phyloP scores from a whole-genome alignment of 2,329 filamentous ascomycete genomes.

The Dothistroma septosporum region DNA sequence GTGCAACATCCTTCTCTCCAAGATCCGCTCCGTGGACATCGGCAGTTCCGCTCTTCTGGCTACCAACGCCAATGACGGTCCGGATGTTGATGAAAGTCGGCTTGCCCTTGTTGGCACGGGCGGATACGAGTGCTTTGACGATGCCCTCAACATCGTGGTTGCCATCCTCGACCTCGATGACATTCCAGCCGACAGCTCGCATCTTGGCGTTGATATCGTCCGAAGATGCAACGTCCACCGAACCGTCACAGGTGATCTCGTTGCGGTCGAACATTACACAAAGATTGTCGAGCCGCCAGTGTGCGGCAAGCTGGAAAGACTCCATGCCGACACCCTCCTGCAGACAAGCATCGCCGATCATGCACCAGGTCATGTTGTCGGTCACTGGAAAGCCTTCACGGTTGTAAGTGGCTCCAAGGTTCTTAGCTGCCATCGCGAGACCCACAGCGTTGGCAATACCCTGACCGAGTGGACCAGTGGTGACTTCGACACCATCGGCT shows the following conservation, averaged over 20 bases:
- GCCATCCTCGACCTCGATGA: slow-evolving; percentile 53
- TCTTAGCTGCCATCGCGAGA: slow-evolving; percentile 56
- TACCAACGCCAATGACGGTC: slow-evolving; percentile 55
- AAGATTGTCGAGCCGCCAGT: slow-evolving; percentile 54
- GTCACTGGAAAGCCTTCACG: slow-evolving; percentile 47
- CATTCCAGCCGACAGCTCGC: slow-evolving; percentile 53
- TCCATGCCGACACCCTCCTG: slow-evolving; percentile 58
- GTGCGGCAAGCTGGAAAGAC: slow-evolving; percentile 54
- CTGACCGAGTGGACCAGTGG: slow-evolving; percentile 57
- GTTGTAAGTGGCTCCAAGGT: slow-evolving; percentile 54
- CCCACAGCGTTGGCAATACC: slow-evolving; percentile 58
- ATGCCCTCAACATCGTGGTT: slow-evolving; percentile 50
- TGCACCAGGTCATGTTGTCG: slow-evolving; percentile 53
- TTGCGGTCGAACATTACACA: slow-evolving; percentile 59
- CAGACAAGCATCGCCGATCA: slow-evolving; percentile 56
- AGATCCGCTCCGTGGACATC: slow-evolving; percentile 57
- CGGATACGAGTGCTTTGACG: slow-evolving; percentile 45
- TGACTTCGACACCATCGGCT: slow-evolving; percentile 55
- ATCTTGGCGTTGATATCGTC: slow-evolving; percentile 58
- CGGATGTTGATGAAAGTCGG: slow-evolving; percentile 56
- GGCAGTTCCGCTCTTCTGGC: slow-evolving; percentile 48
- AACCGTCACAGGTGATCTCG: slow-evolving; percentile 56
- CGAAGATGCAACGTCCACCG: slow-evolving; percentile 48
- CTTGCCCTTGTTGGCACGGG: slow-evolving; percentile 37
- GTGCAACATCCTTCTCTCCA: slow-evolving; percentile 50